A percentile compares a stretch with the other conserved stretches of the same genome.
These are phyloP conservation scores for Spathaspora girioi DNA, from an alignment of 805 yeast genomes.

Conservation along the genomic window DNA sequence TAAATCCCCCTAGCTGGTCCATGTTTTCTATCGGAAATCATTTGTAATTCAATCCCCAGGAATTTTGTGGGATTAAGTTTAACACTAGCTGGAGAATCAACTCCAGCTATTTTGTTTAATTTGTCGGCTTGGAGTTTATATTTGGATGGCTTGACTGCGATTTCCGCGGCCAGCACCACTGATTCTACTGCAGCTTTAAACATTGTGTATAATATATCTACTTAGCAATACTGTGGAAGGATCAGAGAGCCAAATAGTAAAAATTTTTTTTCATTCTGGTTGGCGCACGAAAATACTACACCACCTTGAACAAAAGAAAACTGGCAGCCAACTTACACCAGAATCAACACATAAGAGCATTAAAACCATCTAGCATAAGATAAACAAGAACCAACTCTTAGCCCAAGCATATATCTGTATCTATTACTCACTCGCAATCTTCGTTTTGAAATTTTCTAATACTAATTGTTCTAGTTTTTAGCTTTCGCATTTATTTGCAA, in stretches of 20 bases:
- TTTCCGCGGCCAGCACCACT: neutral
- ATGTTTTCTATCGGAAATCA: conserved; percentile 40
- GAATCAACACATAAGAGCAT: neutral
- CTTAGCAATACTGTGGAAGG: neutral
- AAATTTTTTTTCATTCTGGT: neutral
- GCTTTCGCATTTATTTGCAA: neutral
- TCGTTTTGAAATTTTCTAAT: neutral
- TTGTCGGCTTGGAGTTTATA: conserved; percentile 22
- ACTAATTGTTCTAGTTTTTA: too few species aligned
- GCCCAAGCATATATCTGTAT: neutral
- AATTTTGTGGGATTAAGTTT: conserved; percentile 19
- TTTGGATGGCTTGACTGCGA: conserved; percentile 20
- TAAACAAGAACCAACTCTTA: too few species aligned
- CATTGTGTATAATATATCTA: neutral
- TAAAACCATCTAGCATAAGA: neutral
- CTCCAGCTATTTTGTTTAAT: conserved; percentile 48
- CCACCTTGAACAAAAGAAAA: neutral
- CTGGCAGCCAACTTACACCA: neutral
- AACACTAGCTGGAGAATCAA: conserved; percentile 36
- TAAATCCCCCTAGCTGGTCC: conserved; percentile 65
- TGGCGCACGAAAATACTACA: neutral
- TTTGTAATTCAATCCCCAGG: conserved; percentile 45
- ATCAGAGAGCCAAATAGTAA: neutral
- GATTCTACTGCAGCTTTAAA: neutral
- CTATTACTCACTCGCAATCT: neutral